Percentiles rank a stretch among this genome's conserved stretches.
Conservation (phyloP, 805 yeast species). For the Scheffersomyces coipomensis region DNA sequence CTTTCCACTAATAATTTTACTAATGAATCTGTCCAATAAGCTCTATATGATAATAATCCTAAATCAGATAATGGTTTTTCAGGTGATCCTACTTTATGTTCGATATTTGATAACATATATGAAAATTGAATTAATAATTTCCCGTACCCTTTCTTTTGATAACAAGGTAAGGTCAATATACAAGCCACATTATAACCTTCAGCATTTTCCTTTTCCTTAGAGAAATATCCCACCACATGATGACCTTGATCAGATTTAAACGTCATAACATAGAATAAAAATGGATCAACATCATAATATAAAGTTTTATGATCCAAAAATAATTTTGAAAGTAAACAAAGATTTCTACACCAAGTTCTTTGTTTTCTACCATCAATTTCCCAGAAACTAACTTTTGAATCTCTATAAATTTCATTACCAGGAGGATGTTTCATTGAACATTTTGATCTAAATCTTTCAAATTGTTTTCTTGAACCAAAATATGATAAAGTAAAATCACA, state of each 20-base stretch:
- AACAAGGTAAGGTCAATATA: slow-evolving; percentile 92
- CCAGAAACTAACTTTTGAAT: slow-evolving; percentile 88
- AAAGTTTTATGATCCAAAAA: slow-evolving; percentile 95
- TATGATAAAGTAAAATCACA: slow-evolving; percentile 90
- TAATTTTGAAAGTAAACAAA: slow-evolving; percentile 84
- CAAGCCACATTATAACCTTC: slow-evolving; percentile 97
- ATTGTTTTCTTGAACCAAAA: slow-evolving; percentile 86
- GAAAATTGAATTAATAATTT: slow-evolving; percentile 89
- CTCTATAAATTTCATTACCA: slow-evolving; percentile 95
- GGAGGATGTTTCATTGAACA: slow-evolving; percentile 95
- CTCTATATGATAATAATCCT: slow-evolving; percentile 90
- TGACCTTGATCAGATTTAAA: slow-evolving; percentile 86
- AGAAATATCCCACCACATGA: slow-evolving; percentile 93
- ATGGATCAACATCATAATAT: slow-evolving; percentile 98
- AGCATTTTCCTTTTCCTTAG: slow-evolving; percentile 95
- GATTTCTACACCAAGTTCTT: slow-evolving; percentile 94
- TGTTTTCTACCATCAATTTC: slow-evolving; percentile 97
- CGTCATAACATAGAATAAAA: slow-evolving; percentile 94
- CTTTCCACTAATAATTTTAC: slow-evolving; percentile 69
- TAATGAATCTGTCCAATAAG: slow-evolving; percentile 93
- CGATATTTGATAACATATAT: slow-evolving; percentile 84
- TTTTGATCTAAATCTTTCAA: slow-evolving; percentile 85
- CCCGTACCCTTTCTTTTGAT: slow-evolving; percentile 94
- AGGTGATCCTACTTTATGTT: slow-evolving; percentile 91
- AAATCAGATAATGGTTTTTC: slow-evolving; percentile 96